phyloP scores from a whole-genome alignment of 129 eudicot species.

The Escallonia herrerae region DNA sequence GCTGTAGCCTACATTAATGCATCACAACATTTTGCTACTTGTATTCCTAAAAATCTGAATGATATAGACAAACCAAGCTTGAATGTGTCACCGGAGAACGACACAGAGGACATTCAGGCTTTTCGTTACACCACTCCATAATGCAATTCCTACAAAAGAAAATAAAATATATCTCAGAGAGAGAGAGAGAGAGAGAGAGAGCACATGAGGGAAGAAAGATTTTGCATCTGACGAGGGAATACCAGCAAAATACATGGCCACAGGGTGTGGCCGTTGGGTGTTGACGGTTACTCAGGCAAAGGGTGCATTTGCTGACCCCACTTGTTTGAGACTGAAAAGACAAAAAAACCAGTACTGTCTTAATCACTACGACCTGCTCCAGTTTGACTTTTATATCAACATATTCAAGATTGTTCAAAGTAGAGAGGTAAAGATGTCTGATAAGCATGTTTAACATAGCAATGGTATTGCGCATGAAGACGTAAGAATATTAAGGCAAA shows the following conservation, averaged over 20 bases:
- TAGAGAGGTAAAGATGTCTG: neutral
- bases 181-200: neutral
- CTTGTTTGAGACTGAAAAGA: constrained; percentile 46
- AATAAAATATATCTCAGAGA: constrained; percentile 5
- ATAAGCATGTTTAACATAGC: too few species aligned
- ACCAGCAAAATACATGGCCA: constrained; percentile 99
- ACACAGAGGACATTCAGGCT: constrained; percentile 90
- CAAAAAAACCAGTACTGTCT: neutral
- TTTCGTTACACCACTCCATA: constrained; percentile 97
- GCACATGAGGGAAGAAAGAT: constrained; percentile 1
- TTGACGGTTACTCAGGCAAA: constrained; percentile 93
- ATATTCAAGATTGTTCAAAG: neutral
- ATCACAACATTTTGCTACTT: too few species aligned
- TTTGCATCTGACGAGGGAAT: constrained; percentile 9
- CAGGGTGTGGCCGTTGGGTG: constrained; percentile 96
- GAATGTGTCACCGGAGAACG: constrained; percentile 85
- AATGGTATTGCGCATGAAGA: too few species aligned
- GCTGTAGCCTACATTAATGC: too few species aligned
- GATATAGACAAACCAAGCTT: constrained; percentile 79
- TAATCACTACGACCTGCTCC: neutral
- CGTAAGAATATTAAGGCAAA: too few species aligned
- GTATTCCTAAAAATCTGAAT: constrained; percentile 62
- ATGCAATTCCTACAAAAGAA: constrained; percentile 69
- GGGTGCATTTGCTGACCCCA: constrained; percentile 86
- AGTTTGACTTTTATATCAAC: neutral